Base-by-base conservation (phyloP, 352 stramenopile species). In the Pythium volutum region DNA sequence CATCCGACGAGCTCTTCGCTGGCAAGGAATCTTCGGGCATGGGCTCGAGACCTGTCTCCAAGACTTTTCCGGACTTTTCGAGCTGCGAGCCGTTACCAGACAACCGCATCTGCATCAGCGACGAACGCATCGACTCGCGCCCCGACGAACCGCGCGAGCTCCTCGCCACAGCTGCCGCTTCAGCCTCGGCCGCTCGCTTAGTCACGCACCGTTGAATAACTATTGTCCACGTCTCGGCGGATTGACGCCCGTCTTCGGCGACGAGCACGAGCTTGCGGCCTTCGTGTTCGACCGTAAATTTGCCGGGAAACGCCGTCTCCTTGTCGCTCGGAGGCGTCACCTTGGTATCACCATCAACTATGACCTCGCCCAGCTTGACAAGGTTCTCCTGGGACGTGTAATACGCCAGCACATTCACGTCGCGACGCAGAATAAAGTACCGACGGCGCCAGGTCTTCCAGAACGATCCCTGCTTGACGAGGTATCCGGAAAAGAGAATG, bases 391-490 rank as follows among this genome's bases (percentile, higher is more conserved):
- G 66, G 7, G 84, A 92, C 45, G 79, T 81, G 70, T 93, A 95
- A 70, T 95, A 95, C 61, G 77, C 79, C 4, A 95, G 60, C 43
- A 93, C 70, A 6, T 81, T 81, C 4, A 86, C 54, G 41, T 95
- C 86, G 15, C 81, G 67, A 14, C 86, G 81, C 54, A 95, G 48
- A 53, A 95, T 91, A 49, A 95, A 95, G 57, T 90, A 95, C 20
- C 86, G 74, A 2, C 79, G 77, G 43, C 79, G 72, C 86, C 86
- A 95, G 7, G 79, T 91, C 64, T 92, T 91, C 86, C 86, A 95
- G 73, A 93, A 95, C 29, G 86, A 95, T 18, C 86, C 86, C 36
- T 91, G 82, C 59, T 95, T 95, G 46, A 91, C 73, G 33, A 95
- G 65, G 55, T 91, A 92, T 7, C 86, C 86, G 20, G 73, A 76